A percentile compares a stretch with the other conserved stretches of the same genome.
Conservation (phyloP, 129 eudicot genomes). For the Mikania micrantha region DNA sequence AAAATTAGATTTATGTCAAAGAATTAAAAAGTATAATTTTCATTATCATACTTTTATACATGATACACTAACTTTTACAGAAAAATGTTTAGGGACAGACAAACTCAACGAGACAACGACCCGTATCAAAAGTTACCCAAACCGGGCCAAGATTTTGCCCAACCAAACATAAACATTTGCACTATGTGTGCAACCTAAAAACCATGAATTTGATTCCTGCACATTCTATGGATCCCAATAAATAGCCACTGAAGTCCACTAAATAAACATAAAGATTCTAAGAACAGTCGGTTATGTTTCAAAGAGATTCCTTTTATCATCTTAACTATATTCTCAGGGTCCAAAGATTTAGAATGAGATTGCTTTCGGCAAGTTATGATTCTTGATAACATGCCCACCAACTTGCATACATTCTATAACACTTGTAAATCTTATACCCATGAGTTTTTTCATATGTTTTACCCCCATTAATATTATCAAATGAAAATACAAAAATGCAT, state of each 20-base stretch:
- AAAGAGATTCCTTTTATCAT: constrained; percentile 27
- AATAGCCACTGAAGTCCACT: constrained; percentile 19
- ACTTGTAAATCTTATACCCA: constrained; percentile 11
- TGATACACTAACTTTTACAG: neutral
- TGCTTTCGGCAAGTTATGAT: constrained; percentile 40
- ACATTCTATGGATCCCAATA: constrained; percentile 23
- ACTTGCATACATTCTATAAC: constrained; percentile 23
- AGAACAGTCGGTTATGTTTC: constrained; percentile 13
- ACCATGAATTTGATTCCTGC: constrained; percentile 28
- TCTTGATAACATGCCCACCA: constrained; percentile 39
- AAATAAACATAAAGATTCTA: constrained; percentile 12
- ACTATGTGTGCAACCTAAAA: constrained; percentile 23
- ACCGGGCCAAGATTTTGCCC: neutral
- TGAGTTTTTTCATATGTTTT: constrained; percentile 6
- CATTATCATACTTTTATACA: neutral
- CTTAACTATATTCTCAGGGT: constrained; percentile 29
- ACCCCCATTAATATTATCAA: neutral
- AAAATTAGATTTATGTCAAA: too few species aligned
- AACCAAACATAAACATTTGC: constrained; percentile 11
- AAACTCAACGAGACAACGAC: too few species aligned
- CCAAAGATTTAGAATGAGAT: constrained; percentile 28
- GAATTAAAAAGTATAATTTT: neutral
- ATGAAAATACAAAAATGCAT: neutral
- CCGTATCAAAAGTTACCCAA: neutral
- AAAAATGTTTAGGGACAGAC: too few species aligned